Conservation (phyloP, 768 basidiomycete genomes). For the Fomitopsis pulvina region DNA sequence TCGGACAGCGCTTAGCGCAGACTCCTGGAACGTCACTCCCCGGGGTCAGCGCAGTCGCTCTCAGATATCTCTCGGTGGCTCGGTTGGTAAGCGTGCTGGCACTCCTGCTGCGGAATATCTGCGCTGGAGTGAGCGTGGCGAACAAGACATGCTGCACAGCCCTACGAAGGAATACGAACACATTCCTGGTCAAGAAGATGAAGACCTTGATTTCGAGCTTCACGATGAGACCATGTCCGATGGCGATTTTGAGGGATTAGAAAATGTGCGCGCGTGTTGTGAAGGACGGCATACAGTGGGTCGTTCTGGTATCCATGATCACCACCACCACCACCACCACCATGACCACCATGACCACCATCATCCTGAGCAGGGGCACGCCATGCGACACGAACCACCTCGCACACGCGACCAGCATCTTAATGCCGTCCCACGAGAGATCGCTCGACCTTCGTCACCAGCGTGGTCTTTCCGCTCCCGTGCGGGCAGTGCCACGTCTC, state of each 20-base stretch:
- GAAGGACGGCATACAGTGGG: constrained; percentile 86
- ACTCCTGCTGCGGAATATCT: constrained; percentile 92
- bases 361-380: too few species aligned
- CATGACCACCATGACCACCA: constrained; percentile 30
- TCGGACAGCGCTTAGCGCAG: constrained; percentile 38
- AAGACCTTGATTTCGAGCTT: constrained; percentile 78
- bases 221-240: constrained; percentile 69
- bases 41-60: constrained; percentile 75
- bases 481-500: constrained; percentile 65
- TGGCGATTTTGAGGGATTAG: constrained; percentile 84
- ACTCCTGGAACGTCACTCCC: constrained; percentile 71
- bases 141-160: constrained; percentile 71
- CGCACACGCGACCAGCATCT: constrained; percentile 43
- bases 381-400: constrained; percentile 25
- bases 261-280: constrained; percentile 92
- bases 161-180: constrained; percentile 52
- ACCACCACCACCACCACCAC: constrained; percentile 56
- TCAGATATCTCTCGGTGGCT: constrained; percentile 66
- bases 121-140: constrained; percentile 68
- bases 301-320: constrained; percentile 44
- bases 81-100: constrained; percentile 78
- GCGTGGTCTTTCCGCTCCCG: constrained; percentile 84
- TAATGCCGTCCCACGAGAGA: constrained; percentile 41
- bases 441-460: constrained; percentile 63
- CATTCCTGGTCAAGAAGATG: constrained; percentile 38